Conservation (phyloP, 768 basidiomycete genomes). For the Phaeotremella skinneri region DNA sequence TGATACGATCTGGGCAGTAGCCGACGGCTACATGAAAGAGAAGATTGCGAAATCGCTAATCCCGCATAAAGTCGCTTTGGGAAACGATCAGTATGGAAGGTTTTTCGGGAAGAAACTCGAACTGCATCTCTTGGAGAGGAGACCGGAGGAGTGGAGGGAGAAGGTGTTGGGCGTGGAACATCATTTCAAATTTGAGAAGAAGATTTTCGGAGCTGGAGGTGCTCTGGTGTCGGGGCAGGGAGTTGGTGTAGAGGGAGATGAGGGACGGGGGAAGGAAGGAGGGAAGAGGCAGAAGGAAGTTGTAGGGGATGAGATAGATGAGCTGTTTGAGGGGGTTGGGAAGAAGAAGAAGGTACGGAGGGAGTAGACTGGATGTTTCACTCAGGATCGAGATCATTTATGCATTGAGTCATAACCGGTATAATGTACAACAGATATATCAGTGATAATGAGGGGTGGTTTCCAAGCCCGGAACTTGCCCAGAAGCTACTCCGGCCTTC, state of each 20-base stretch:
- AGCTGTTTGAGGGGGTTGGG: constrained; percentile 38
- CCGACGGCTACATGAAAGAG: constrained; percentile 95
- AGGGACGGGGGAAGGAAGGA: constrained; percentile 4
- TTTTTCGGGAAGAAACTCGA: constrained; percentile 79
- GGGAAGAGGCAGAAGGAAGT: constrained; percentile 9
- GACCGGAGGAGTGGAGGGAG: constrained; percentile 80
- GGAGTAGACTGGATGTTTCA: too few species aligned
- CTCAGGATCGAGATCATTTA: neutral
- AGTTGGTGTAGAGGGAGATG: neutral
- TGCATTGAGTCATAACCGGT: too few species aligned
- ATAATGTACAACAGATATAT: too few species aligned
- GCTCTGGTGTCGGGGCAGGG: neutral
- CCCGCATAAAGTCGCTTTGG: constrained; percentile 67
- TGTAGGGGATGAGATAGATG: constrained; percentile 43
- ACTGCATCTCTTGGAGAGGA: constrained; percentile 70
- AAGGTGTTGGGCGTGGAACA: constrained; percentile 58
- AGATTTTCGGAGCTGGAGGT: neutral
- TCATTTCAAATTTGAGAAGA: constrained; percentile 44
- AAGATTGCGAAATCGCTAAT: constrained; percentile 83
- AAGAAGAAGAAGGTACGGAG: constrained; percentile 33
- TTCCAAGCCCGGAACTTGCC: too few species aligned
- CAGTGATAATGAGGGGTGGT: too few species aligned
- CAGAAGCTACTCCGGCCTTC: too few species aligned
- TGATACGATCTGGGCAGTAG: constrained; percentile 84
- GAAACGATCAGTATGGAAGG: constrained; percentile 78